Conservation (phyloP, 176 grass and related monocot genomes). For the Alloteropsis semialata region DNA sequence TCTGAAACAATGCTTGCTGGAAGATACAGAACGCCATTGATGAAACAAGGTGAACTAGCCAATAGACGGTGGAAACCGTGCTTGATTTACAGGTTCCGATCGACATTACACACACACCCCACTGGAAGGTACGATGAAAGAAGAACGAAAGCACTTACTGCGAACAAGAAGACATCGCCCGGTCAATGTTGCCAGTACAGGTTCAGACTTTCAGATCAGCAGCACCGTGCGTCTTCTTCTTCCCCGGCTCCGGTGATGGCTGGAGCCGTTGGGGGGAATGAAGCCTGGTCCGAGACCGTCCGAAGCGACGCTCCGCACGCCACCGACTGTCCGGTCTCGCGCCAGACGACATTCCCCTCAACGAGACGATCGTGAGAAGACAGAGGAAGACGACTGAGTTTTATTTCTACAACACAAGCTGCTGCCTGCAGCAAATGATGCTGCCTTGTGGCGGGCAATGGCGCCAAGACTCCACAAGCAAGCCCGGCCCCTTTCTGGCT, state of each 20-base stretch:
- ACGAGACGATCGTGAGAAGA: constrained; percentile 23
- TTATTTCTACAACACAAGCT: not conserved
- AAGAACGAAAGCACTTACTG: constrained; percentile 2
- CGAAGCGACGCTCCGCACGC: not conserved
- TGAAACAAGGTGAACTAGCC: not conserved
- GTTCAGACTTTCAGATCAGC: not conserved
- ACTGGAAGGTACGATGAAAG: not conserved
- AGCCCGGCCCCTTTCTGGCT: not conserved
- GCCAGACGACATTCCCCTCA: constrained; percentile 87
- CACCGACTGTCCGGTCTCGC: constrained; percentile 39
- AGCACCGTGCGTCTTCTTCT: not conserved
- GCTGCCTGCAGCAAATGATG: constrained; percentile 7
- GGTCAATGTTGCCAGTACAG: too few species aligned
- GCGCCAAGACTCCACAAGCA: constrained; percentile 22
- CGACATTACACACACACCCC: not conserved
- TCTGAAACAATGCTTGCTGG: too few species aligned
- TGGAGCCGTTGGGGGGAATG: constrained; percentile 74
- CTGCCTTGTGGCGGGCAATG: constrained; percentile 20
- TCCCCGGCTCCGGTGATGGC: not conserved
- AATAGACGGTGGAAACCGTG: not conserved
- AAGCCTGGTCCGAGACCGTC: constrained; percentile 89
- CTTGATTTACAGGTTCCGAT: not conserved
- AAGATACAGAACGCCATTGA: not conserved
- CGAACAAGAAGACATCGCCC: not conserved
- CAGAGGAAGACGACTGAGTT: not conserved